phyloP scores from a whole-genome alignment of 805 yeast genomes.

The Cyberlindnera subsufficiens region DNA sequence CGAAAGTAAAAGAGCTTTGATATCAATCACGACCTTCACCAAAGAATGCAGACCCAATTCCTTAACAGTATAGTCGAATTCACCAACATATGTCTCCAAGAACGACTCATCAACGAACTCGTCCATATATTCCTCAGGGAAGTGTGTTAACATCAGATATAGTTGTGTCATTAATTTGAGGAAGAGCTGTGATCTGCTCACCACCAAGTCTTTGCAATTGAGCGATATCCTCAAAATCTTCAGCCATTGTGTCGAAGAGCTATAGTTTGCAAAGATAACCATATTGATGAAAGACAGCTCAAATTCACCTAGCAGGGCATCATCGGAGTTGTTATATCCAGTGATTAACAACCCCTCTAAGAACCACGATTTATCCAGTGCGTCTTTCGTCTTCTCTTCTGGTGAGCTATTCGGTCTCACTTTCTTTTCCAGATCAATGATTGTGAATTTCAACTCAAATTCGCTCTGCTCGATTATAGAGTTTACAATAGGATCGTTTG shows the following conservation, averaged over 20 bases:
- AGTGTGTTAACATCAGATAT: constrained; percentile 30
- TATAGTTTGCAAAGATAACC: constrained; percentile 53
- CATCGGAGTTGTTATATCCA: constrained; percentile 25
- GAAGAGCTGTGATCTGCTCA: constrained; percentile 23
- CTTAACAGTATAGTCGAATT: constrained; percentile 21
- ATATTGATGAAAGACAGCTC: constrained; percentile 45
- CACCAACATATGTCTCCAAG: constrained; percentile 14
- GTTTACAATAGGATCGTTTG: constrained; percentile 27
- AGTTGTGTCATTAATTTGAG: constrained; percentile 27
- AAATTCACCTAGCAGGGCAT: constrained; percentile 43
- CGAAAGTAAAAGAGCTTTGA: constrained; percentile 10
- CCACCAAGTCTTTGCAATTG: constrained; percentile 28
- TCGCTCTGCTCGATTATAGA: constrained; percentile 27
- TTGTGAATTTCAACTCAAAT: constrained; percentile 36
- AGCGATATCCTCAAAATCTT: constrained; percentile 39
- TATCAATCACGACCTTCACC: constrained; percentile 9
- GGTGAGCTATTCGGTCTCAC: constrained; percentile 31
- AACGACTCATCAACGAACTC: constrained; percentile 25
- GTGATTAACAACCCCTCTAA: constrained; percentile 29
- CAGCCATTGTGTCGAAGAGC: constrained; percentile 63
- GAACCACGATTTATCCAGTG: constrained; percentile 59
- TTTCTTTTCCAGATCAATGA: constrained; percentile 35
- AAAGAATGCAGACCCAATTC: constrained; percentile 15
- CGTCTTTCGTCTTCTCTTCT: constrained; percentile 42
- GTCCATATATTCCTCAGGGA: constrained; percentile 39